phyloP scores from a whole-genome alignment of 2,329 filamentous ascomycete genomes.

The Blastomyces percursus region DNA sequence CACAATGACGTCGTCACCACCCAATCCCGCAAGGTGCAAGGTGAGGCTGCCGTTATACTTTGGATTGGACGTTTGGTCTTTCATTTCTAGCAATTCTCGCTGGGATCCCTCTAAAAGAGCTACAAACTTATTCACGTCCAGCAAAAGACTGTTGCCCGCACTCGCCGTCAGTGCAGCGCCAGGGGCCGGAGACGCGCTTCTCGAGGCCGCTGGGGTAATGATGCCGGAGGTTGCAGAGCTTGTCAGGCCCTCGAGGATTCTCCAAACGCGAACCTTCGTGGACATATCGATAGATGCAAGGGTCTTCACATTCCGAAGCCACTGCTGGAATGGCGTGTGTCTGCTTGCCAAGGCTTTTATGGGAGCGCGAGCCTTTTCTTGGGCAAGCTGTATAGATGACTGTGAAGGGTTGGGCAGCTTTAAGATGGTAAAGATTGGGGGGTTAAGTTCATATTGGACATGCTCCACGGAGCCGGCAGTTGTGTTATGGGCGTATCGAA shows the following conservation, averaged over 20 bases:
- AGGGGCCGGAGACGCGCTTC: slow-evolving; percentile 36
- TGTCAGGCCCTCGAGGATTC: slow-evolving; percentile 40
- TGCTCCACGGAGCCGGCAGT: slow-evolving; percentile 51
- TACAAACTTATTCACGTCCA: slow-evolving; percentile 54
- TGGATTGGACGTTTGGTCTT: slow-evolving; percentile 59
- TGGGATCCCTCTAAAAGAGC: slow-evolving; percentile 52
- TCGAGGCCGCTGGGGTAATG: slow-evolving; percentile 35
- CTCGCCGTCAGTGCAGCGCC: slow-evolving; percentile 32
- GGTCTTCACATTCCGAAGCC: slow-evolving; percentile 62
- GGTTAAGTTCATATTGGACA: slow-evolving; percentile 70
- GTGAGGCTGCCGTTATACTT: slow-evolving; percentile 64
- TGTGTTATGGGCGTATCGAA: slow-evolving; percentile 68
- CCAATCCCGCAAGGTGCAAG: slow-evolving; percentile 55
- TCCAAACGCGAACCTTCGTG: slow-evolving; percentile 69
- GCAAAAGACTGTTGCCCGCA: slow-evolving; percentile 41
- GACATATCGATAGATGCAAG: slow-evolving; percentile 54
- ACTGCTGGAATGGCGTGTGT: slow-evolving; percentile 58
- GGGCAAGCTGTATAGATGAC: slow-evolving; percentile 48
- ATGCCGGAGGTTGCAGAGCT: slow-evolving; percentile 35
- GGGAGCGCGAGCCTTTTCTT: slow-evolving; percentile 51
- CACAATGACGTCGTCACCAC: slow-evolving; percentile 65
- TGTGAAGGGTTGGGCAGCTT: slow-evolving; percentile 56
- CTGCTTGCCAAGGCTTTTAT: slow-evolving; percentile 60
- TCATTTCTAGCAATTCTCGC: slow-evolving; percentile 51
- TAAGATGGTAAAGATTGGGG: slow-evolving; percentile 73